A percentile compares a stretch with the other conserved stretches of the same genome.
These are phyloP conservation scores for Schizosaccharomyces pombe DNA, from an alignment of 805 yeast species.

Conservation along the genomic window DNA sequence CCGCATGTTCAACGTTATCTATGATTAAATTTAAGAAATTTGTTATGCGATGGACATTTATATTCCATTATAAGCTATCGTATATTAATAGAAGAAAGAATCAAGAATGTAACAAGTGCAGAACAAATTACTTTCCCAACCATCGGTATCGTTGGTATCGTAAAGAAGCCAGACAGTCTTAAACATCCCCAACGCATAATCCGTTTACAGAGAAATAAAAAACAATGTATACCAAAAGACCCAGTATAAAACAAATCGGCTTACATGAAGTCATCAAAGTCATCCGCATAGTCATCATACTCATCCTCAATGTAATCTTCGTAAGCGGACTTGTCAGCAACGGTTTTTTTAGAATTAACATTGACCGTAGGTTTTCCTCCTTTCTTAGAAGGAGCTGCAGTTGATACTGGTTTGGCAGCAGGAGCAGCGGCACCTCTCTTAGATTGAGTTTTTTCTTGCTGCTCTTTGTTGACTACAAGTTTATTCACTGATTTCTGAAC, in stretches of 20 bases:
- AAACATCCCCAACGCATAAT: neutral
- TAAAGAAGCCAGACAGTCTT: too few relatives aligned
- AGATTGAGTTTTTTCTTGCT: neutral
- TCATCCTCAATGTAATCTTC: neutral
- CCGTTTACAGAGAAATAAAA: neutral
- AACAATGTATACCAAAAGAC: neutral
- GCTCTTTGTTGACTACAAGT: neutral
- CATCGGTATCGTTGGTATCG: too few relatives aligned
- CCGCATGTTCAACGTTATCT: too few relatives aligned
- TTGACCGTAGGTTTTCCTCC: neutral
- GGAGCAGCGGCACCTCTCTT: neutral
- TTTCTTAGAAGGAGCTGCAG: neutral
- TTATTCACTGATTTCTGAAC: neutral
- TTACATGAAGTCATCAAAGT: slow-evolving; percentile 2
- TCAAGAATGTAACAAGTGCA: too few relatives aligned
- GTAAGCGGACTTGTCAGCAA: neutral
- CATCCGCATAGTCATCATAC: slow-evolving; percentile 1
- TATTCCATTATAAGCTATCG: too few relatives aligned
- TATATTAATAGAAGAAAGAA: too few relatives aligned
- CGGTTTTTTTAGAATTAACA: neutral
- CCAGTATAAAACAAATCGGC: neutral
- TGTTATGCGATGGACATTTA: too few relatives aligned
- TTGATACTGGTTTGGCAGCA: neutral
- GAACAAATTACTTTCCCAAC: too few relatives aligned
- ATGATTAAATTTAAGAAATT: too few relatives aligned